These are phyloP conservation scores for Thielaviopsis euricoi DNA, from an alignment of 2,329 filamentous ascomycete species.

Conservation along the genomic window DNA sequence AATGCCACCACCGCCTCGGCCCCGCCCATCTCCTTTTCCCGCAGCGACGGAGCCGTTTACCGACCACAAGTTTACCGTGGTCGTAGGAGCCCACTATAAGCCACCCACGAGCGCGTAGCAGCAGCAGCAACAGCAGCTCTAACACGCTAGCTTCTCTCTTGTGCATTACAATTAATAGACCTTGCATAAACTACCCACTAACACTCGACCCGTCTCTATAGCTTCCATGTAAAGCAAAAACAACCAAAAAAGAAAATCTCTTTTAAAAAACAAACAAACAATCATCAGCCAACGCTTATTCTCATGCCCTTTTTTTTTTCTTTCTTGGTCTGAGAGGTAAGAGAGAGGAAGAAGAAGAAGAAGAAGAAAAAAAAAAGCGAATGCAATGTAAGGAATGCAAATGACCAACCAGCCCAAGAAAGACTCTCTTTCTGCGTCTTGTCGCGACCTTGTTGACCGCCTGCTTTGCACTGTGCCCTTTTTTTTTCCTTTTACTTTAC, in stretches of 20 bases:
- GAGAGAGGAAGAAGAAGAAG: background rate
- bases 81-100: slow-evolving; percentile 20
- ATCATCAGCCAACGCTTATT: background rate
- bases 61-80: slow-evolving; percentile 16
- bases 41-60: slow-evolving; percentile 11
- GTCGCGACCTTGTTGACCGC: background rate
- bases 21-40: slow-evolving; percentile 15
- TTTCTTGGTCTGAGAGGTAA: too few species aligned
- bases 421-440: background rate
- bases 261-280: background rate
- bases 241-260: background rate
- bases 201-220: background rate
- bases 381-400: background rate
- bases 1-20: slow-evolving; percentile 10
- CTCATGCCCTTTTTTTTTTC: too few species aligned
- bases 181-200: background rate
- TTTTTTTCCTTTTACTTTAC: background rate
- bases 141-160: too few species aligned
- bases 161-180: too few species aligned
- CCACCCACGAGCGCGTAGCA: slow-evolving; percentile 33
- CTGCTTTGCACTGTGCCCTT: background rate
- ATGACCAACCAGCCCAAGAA: too few species aligned
- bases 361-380: too few species aligned
- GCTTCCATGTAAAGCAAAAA: background rate
- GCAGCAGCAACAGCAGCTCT: too few species aligned